Evolutionary conservation across 2,329 filamentous ascomycete genomes (phyloP), one percentile per base, ranked within the genome.

Genomic region (Tolypocladium ophioglossoides): DNA sequence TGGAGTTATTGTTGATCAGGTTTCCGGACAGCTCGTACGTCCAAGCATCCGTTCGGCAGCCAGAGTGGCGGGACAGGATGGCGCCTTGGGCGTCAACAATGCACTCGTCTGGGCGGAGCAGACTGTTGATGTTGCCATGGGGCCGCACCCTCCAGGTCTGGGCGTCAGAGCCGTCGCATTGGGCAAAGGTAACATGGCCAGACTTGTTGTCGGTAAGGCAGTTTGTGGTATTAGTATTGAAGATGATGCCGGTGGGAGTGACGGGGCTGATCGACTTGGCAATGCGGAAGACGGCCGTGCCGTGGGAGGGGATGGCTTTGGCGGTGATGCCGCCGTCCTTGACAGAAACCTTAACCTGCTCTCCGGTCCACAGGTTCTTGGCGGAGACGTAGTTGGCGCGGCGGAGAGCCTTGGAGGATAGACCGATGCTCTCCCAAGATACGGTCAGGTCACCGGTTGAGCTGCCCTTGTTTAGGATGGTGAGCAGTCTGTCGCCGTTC

Each of bases 231-330:
- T 68, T 71, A 0, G 75, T 76, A 58, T 78, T 77, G 63, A 78
- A 76, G 50, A 78, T 71, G 59, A 74, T 69, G 5, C 76, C 76
- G 0, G 74, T 78, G 0, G 75, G 74, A 10, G 66, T 68, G 18
- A 62, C 39, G 20, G 50, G 64, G 20, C 62, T 59, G 6, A 54
- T 44, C 3, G 65, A 62, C n/a, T 64, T 57, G 7, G 70, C 68
- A 37, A 78, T 63, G 40, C 75, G 68, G 56, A 71, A 72, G 14
- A 78, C 71, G 9, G 62, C 68, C 1, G 73, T 74, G 46, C 72
- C 71, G 51, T 73, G 74, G 0, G 63, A 61, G 1, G 63, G 62
- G 5, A 76, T 56, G n/a, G 57, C 60, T 10, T 68, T 58, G 2
- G 62, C 59, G 6, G 55, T 56, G 51, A 66, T 55, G 18, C 61